Percentiles rank a stretch among this genome's conserved stretches.
phyloP scores from a whole-genome alignment of 176 grass and related monocot genomes.

The Rhynchospora tenuis region DNA sequence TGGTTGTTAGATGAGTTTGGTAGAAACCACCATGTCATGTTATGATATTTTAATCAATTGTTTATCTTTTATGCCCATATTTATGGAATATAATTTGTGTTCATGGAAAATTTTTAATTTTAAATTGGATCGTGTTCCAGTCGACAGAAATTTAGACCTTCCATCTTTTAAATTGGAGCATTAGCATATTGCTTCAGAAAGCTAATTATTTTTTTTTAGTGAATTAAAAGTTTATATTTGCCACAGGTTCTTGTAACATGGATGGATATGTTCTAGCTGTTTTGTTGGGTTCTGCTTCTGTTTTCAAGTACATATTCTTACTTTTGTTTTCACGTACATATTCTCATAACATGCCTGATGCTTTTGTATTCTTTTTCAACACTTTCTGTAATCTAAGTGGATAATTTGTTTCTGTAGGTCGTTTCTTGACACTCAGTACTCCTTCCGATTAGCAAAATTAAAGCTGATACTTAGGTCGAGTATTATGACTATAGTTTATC shows the following conservation, averaged over 20 bases:
- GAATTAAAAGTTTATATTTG: constrained; percentile 12
- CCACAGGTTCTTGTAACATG: constrained; percentile 45
- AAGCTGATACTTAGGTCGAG: constrained; percentile 94
- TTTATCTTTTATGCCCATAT: not conserved
- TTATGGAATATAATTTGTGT: not conserved
- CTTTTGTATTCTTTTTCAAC: constrained; percentile 1
- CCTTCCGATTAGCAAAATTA: constrained; percentile 74
- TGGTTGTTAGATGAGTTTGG: not conserved
- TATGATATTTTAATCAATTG: not conserved
- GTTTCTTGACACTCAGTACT: constrained; percentile 87
- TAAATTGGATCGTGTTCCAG: no score
- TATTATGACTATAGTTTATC: constrained; percentile 76
- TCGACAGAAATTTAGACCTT: no score
- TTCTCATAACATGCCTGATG: not conserved
- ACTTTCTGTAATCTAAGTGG: not conserved
- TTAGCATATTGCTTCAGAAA: not conserved
- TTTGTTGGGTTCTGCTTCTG: constrained; percentile 69
- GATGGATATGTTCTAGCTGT: constrained; percentile 81
- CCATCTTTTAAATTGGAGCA: not conserved
- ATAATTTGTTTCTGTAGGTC: constrained; percentile 42
- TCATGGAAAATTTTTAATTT: not conserved
- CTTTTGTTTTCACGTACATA: constrained; percentile 76
- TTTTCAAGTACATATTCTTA: constrained; percentile 69
- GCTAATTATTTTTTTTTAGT: not conserved
- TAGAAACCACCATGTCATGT: not conserved